phyloP scores from a whole-genome alignment of 768 basidiomycete genomes.

The Calocybe cyanea region DNA sequence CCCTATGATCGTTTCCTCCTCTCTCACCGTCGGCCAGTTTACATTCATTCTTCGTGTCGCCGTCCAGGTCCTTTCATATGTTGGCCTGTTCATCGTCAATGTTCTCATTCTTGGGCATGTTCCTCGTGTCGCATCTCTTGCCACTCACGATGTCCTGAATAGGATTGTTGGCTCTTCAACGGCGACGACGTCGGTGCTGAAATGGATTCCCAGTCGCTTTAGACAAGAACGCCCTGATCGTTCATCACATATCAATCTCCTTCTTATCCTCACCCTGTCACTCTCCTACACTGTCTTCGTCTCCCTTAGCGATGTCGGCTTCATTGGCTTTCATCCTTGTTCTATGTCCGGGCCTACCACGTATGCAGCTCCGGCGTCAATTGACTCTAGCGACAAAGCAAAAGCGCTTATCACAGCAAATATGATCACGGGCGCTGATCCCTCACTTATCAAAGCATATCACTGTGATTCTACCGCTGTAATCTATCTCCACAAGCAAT shows the following conservation, averaged over 20 bases:
- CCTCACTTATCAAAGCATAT: slow-evolving; percentile 8
- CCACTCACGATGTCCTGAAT: slow-evolving; percentile 20
- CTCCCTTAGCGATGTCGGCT: slow-evolving; percentile 15
- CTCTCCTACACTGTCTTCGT: slow-evolving; percentile 13
- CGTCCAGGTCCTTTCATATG: slow-evolving; percentile 21
- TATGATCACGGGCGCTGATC: slow-evolving; percentile 13
- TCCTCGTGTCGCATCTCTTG: slow-evolving; percentile 17
- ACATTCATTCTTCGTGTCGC: slow-evolving; percentile 22
- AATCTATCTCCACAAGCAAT: slow-evolving; percentile 8
- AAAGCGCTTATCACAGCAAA: slow-evolving; percentile 3
- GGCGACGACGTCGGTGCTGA: slow-evolving; percentile 9
- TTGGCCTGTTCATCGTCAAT: slow-evolving; percentile 16
- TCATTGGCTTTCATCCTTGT: slow-evolving; percentile 15
- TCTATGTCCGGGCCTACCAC: slow-evolving; percentile 9
- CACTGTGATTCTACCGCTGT: slow-evolving; percentile 11
- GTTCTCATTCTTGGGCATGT: slow-evolving; percentile 17
- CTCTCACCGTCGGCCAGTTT: slow-evolving; percentile 19
- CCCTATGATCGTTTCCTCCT: slow-evolving; percentile 14
- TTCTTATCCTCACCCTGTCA: slow-evolving; percentile 15
- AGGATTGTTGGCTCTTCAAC: slow-evolving; percentile 18
- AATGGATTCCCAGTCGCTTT: slow-evolving; percentile 19
- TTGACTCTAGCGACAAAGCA: slow-evolving; percentile 12
- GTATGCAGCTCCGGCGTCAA: slow-evolving; percentile 17
- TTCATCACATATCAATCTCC: slow-evolving; percentile 12
- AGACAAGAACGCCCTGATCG: slow-evolving; percentile 15